Conservation (phyloP, 2,329 filamentous ascomycete genomes). For the Aschersonia sp. region DNA sequence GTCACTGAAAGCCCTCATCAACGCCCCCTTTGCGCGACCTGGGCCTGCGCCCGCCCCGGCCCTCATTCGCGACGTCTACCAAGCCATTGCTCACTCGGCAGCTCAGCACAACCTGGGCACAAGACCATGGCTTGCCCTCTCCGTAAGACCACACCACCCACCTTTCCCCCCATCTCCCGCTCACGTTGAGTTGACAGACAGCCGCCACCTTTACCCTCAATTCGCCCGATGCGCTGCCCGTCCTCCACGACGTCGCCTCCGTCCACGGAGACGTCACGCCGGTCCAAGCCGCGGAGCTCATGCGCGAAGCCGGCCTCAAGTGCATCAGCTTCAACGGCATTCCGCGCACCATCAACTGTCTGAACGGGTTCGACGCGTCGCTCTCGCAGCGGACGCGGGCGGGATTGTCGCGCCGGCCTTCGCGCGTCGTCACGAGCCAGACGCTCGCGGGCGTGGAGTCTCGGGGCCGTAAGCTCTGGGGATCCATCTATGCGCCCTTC, state of each 20-base stretch:
- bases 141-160: conserved; percentile 25
- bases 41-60: conserved; percentile 49
- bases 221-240: conserved; percentile 59
- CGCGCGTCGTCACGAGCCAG: conserved; percentile 33
- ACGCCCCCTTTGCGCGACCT: conserved; percentile 51
- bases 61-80: conserved; percentile 49
- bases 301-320: conserved; percentile 63
- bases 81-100: conserved; percentile 49
- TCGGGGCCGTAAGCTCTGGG: conserved; percentile 56
- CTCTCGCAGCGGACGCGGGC: conserved; percentile 42
- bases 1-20: conserved; percentile 59
- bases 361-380: conserved; percentile 53
- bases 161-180: background rate
- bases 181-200: conserved; percentile 31
- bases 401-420: conserved; percentile 37
- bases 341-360: conserved; percentile 70
- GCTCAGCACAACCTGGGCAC: conserved; percentile 44
- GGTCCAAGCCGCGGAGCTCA: conserved; percentile 49
- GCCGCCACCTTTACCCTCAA: conserved; percentile 79
- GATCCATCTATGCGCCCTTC: conserved; percentile 63
- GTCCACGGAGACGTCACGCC: conserved; percentile 7
- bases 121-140: conserved; percentile 52
- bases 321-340: conserved; percentile 74
- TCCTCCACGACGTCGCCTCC: conserved; percentile 41
- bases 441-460: conserved; percentile 37